Evolutionary conservation across 805 yeast genomes (phyloP).

Genomic region (Suhomyces sp.): DNA sequence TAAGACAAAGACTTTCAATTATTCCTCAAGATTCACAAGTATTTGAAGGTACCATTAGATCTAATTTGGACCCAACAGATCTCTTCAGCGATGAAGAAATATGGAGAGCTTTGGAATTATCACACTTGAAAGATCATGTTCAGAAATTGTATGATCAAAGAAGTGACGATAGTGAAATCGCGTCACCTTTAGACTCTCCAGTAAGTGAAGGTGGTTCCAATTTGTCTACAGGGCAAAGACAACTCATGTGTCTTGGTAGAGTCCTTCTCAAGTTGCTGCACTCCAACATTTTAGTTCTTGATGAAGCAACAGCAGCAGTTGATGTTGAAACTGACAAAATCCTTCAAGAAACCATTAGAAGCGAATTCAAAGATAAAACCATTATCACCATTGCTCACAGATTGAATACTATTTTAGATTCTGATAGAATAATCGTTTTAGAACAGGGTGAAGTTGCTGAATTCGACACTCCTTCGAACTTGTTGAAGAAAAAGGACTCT

Average conservation of each 20-base stretch:
- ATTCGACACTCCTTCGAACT: conserved; percentile 66
- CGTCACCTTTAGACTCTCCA: conserved; percentile 31
- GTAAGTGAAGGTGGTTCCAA: conserved; percentile 46
- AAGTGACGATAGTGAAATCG: conserved; percentile 21
- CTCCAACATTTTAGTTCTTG: conserved; percentile 59
- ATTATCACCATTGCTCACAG: conserved; percentile 85
- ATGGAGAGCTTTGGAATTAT: conserved; percentile 42
- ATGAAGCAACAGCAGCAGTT: conserved; percentile 88
- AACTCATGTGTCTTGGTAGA: conserved; percentile 73
- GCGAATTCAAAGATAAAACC: conserved; percentile 71
- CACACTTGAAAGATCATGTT: conserved; percentile 43
- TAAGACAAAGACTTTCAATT: conserved; percentile 41
- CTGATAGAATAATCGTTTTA: conserved; percentile 71
- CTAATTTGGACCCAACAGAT: conserved; percentile 42
- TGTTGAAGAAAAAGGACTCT: conserved; percentile 64
- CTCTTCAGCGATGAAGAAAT: conserved; percentile 34
- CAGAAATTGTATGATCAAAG: conserved; percentile 33
- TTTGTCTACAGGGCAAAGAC: conserved; percentile 53
- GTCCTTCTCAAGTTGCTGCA: conserved; percentile 65
- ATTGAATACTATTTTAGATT: conserved; percentile 77
- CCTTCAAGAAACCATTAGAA: conserved; percentile 73
- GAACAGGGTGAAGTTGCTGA: conserved; percentile 76
- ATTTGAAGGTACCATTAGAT: conserved; percentile 41
- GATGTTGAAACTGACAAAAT: conserved; percentile 81
- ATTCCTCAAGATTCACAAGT: conserved; percentile 48